Evolutionary conservation across 2,329 filamentous ascomycete species (phyloP).

Genomic region (Phialophora expanda): DNA sequence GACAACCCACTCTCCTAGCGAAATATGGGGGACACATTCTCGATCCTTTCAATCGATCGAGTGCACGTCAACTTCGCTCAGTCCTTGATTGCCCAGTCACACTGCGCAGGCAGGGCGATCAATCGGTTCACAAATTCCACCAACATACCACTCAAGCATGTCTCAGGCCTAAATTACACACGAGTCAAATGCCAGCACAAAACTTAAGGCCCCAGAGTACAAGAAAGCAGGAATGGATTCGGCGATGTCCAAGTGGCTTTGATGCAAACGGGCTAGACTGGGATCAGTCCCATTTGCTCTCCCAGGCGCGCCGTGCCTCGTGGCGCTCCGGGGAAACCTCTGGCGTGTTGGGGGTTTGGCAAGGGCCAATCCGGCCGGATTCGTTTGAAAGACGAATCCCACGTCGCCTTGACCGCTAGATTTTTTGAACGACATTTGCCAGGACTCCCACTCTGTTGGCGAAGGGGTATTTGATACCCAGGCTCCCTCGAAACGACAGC

Average conservation of each 20-base stretch:
- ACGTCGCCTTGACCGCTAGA: constrained; percentile 38
- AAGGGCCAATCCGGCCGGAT: constrained; percentile 25
- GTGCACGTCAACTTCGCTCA: constrained; percentile 20
- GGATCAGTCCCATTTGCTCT: constrained; percentile 13
- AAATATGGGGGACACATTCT: constrained; percentile 15
- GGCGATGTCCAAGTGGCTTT: constrained; percentile 7
- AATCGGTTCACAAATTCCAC: constrained; percentile 24
- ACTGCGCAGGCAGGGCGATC: constrained; percentile 25
- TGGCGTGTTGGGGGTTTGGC: constrained; percentile 24
- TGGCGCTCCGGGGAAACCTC: constrained; percentile 36
- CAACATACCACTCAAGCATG: constrained; percentile 26
- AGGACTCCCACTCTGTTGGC: constrained; percentile 18
- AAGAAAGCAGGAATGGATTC: constrained; percentile 9
- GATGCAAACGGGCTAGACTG: constrained; percentile 10
- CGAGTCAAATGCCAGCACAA: constrained; percentile 13
- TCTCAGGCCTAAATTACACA: constrained; percentile 17
- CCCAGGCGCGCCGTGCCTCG: constrained; percentile 18
- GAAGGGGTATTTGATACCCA: constrained; percentile 33
- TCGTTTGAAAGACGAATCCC: constrained; percentile 37
- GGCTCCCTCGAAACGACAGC: constrained; percentile 18
- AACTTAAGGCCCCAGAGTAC: constrained; percentile 10
- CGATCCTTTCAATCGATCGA: constrained; percentile 23
- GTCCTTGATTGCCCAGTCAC: constrained; percentile 9
- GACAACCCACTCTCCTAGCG: constrained; percentile 10
- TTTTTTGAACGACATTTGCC: constrained; percentile 26